These are phyloP conservation scores for Cutaneotrichosporon cutaneum DNA, from an alignment of 1,284 basidiomycete genomes.

Conservation along the genomic window DNA sequence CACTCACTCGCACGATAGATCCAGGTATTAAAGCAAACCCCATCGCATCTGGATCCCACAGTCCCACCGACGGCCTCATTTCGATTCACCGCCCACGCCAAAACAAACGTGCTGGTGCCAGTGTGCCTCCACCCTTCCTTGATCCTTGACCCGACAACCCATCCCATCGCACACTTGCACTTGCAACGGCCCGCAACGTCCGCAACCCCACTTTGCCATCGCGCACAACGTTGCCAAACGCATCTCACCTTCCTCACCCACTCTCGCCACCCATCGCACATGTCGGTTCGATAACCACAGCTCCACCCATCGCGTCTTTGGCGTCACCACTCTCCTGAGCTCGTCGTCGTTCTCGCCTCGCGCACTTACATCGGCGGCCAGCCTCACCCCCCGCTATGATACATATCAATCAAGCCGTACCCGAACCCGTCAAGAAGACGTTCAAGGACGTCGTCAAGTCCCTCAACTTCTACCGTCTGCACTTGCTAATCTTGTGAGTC, in stretches of 20 bases:
- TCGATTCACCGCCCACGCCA: no score
- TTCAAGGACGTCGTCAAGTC: background rate
- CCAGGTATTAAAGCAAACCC: no score
- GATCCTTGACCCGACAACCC: no score
- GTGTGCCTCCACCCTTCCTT: no score
- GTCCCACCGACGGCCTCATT: no score
- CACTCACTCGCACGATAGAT: no score
- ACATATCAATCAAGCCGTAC: background rate
- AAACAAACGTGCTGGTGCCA: no score
- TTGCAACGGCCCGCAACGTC: background rate
- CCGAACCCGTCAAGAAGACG: background rate
- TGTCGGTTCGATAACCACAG: slow-evolving; percentile 9
- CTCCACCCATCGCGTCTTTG: slow-evolving; percentile 1
- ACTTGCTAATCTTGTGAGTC: slow-evolving; percentile 52
- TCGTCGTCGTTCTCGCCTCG: background rate
- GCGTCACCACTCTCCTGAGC: background rate
- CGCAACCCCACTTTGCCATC: background rate
- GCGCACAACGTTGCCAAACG: background rate
- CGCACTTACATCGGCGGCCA: background rate
- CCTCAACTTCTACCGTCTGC: slow-evolving; percentile 54
- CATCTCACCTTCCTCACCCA: background rate
- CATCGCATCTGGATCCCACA: no score
- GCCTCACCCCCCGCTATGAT: background rate
- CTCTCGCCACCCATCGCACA: background rate
- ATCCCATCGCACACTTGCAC: background rate